phyloP scores from a whole-genome alignment of 1,284 basidiomycete species.

The Mycena sp. region DNA sequence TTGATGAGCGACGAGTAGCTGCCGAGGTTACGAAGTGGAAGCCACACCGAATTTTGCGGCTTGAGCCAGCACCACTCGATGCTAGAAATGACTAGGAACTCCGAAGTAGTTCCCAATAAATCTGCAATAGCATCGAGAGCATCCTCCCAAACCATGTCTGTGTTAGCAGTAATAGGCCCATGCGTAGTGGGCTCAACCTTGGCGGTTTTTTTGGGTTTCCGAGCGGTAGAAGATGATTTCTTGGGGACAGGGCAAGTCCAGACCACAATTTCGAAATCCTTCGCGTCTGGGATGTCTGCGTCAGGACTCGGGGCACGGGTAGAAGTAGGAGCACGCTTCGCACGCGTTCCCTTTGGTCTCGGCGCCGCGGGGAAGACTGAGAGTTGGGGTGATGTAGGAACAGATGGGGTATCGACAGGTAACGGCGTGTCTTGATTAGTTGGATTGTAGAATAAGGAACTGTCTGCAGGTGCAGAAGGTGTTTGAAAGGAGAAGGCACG shows the following conservation, averaged over 20 bases:
- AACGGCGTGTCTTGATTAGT: too few species aligned
- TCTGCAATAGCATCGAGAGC: not conserved
- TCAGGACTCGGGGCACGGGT: not conserved
- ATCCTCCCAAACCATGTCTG: not conserved
- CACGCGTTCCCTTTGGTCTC: not conserved
- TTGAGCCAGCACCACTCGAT: not conserved
- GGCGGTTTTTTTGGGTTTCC: not conserved
- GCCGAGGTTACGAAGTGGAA: not conserved
- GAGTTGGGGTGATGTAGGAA: not conserved
- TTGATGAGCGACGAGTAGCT: not conserved
- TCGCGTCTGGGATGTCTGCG: not conserved
- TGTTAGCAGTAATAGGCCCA: not conserved
- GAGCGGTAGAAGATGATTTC: too few species aligned
- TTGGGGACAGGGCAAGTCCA: not conserved
- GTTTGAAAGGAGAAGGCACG: too few species aligned
- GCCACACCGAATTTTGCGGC: not conserved
- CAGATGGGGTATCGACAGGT: not conserved
- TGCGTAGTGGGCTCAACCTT: not conserved
- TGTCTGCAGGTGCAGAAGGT: too few species aligned
- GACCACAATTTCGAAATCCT: not conserved
- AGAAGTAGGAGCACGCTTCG: not conserved
- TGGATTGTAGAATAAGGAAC: too few species aligned
- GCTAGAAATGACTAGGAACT: not conserved
- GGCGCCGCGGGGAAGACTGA: not conserved
- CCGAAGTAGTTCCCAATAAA: not conserved